Evolutionary conservation across 2,329 filamentous ascomycete species (phyloP), one percentile per base, ranked within the genome.

Genomic region (Penicillium sumatraense): DNA sequence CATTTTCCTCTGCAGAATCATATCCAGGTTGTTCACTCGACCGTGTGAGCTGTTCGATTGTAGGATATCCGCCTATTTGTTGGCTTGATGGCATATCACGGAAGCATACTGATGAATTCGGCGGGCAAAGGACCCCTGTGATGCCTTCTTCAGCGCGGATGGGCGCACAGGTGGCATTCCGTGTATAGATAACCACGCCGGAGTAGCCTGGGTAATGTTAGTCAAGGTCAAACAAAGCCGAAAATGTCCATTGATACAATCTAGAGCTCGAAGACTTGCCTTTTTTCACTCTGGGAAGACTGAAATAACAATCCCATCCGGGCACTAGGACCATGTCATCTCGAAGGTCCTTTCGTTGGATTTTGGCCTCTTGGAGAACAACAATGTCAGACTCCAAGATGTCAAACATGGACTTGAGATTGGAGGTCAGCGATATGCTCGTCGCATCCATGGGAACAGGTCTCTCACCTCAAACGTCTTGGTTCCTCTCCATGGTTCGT

Each of bases 221-320:
- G 49, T 8, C 44, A 42, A 11, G 10, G 2, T 16, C 2, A 5
- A 18, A 9, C 4, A 3, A 16, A 36, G 11, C 10, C 50, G 6
- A 16, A 29, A 21, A n/a, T 5, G n/a, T 5, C 33, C 16, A n/a
- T n/a, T n/a, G 3, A 36, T 10, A 41, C 3, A 20, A 11, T 4
- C 16, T 21, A 11, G 11, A 20, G 16, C 5, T 11, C 13, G 20
- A 20, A n/a, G 11, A 52, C 62, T 21, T 76, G 89, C 91, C 93
- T 80, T 97, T 98, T 74, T 98, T 98, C 69, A 96, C 83, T 70
- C 88, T 91, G 0, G 95, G 95, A 21, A 99, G 80, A 71, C 92
- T 97, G 76, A 97, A 97, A 75, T 89, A 96, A 61, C 93, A 93
- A 71, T 99, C 95, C 93, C 93, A 99, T 11, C 95, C 95, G 0